phyloP scores from a whole-genome alignment of 2,329 filamentous ascomycete species.

The Aureobasidium zeae region DNA sequence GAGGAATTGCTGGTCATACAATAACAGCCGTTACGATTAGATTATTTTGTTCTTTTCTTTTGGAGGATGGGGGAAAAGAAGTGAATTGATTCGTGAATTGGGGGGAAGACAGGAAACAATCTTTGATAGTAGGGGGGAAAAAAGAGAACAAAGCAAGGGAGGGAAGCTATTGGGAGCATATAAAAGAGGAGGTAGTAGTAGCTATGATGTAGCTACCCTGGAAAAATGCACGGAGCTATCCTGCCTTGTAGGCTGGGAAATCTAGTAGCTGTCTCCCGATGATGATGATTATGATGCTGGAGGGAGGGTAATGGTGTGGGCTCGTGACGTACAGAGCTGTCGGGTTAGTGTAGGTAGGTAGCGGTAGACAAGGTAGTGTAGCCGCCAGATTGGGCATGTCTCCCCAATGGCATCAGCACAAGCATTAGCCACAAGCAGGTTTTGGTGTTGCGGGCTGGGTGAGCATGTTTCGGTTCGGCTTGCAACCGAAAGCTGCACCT shows the following conservation, averaged over 20 bases:
- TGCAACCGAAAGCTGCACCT: slow-evolving; percentile 7
- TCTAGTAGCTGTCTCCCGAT: no score
- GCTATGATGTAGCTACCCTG: slow-evolving; percentile 11
- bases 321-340: slow-evolving; percentile 11
- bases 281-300: no score
- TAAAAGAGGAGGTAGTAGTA: no score
- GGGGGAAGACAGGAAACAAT: no score
- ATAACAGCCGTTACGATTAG: slow-evolving; percentile 15
- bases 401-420: slow-evolving; percentile 12
- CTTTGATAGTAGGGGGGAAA: no score
- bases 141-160: slow-evolving; percentile 10
- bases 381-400: no score
- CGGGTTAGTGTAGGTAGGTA: slow-evolving; percentile 15
- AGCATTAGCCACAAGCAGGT: no score
- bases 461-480: slow-evolving; percentile 13
- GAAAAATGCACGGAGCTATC: slow-evolving; percentile 11
- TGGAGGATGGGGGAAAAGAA: slow-evolving; percentile 13
- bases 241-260: background rate
- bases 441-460: slow-evolving; percentile 15
- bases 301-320: no score
- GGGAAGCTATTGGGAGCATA: slow-evolving; percentile 11
- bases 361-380: no score
- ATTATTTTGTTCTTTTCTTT: no score
- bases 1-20: slow-evolving; percentile 42
- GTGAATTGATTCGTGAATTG: no score